These are phyloP conservation scores for Lactarius tabidus DNA, from an alignment of 768 basidiomycete species.

Conservation along the genomic window DNA sequence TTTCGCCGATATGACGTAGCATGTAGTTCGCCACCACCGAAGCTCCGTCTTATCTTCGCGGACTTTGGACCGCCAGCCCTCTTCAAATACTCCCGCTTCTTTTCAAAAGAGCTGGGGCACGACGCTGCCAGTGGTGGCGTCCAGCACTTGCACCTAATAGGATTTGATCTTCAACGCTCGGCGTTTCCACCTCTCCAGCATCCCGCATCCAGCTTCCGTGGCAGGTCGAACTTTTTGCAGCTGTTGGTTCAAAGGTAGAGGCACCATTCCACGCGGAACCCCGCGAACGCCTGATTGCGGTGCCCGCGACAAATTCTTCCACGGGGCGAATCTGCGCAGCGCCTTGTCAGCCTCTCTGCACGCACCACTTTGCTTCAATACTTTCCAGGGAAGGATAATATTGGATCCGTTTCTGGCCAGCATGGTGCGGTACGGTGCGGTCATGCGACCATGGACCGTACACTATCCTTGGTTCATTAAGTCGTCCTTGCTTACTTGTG, in stretches of 20 bases:
- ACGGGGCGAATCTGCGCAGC: slow-evolving; percentile 11
- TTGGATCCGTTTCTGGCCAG: background rate
- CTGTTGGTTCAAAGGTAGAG: background rate
- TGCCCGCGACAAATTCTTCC: slow-evolving; percentile 16
- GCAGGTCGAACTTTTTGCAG: slow-evolving; percentile 12
- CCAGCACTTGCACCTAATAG: background rate
- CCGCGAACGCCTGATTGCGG: slow-evolving; percentile 12
- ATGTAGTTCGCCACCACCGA: too few relatives aligned
- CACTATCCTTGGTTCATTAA: background rate
- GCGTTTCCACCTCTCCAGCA: slow-evolving; percentile 3
- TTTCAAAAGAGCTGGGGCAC: too few relatives aligned
- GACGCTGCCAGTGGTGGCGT: background rate
- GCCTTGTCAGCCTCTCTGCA: too few relatives aligned
- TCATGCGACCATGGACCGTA: background rate
- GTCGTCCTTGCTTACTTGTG: slow-evolving; percentile 10
- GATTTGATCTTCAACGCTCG: background rate
- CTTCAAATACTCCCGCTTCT: too few relatives aligned
- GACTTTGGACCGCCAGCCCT: too few relatives aligned
- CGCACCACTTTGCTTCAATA: too few relatives aligned
- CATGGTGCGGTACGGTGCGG: slow-evolving; percentile 2
- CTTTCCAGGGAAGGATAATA: background rate
- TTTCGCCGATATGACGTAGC: too few relatives aligned
- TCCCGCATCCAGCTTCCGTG: slow-evolving; percentile 2
- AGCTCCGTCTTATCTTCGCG: too few relatives aligned
- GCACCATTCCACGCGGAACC: slow-evolving; percentile 14